Evolutionary conservation across 345 rosid genomes (phyloP), one percentile per base, ranked within the genome.

Genomic region (Eucalyptus decipiens): DNA sequence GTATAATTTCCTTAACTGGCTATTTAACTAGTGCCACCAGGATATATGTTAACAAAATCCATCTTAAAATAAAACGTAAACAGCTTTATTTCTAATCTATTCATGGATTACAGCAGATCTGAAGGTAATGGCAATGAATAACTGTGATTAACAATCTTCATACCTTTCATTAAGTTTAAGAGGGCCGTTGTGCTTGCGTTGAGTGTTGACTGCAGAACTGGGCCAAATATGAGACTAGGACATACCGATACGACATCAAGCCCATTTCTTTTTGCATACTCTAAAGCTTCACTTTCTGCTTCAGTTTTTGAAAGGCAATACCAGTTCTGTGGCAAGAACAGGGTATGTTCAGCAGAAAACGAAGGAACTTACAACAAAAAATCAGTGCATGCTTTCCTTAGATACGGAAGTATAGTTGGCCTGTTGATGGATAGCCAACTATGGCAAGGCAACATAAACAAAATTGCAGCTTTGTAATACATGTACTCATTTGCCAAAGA

Each of bases 251-350:
- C 94, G 5, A 96, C 89, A 89, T 95, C 91, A 54, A 97, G 94
- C 45, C 96, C 96, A 28, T 50, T 91, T 87, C 32, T 92, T 86
- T 92, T 94, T 17, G 94, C 96, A 85, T 89, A 97, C 49, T 94
- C 95, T 34, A 94, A 88, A 89, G 98, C 98, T 92, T 94, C 93
- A 83, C 91, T 93, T 88, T 97, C 99, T 28, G 98, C 98, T 92
- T 89, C 92, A 83, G 97, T 94, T 90, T 97, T 97, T 9, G 98
- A 91, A 87, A 94, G 88, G 90, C 92, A 92, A 90, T 97, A 96
- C 98, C 97, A 95, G 37, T 94, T 94, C 98, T 97, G 92, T 89
- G 21, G 86, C 60, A 92, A 58, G 40, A 50, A 85, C n/a, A 62
- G 48, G 80, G 8, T 28, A 32, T 86, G 40, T 37, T 76, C 47